Percentiles rank a stretch among this genome's conserved stretches.
Conservation (phyloP, 2,329 filamentous ascomycete species). For the Cladosporium sp. region DNA sequence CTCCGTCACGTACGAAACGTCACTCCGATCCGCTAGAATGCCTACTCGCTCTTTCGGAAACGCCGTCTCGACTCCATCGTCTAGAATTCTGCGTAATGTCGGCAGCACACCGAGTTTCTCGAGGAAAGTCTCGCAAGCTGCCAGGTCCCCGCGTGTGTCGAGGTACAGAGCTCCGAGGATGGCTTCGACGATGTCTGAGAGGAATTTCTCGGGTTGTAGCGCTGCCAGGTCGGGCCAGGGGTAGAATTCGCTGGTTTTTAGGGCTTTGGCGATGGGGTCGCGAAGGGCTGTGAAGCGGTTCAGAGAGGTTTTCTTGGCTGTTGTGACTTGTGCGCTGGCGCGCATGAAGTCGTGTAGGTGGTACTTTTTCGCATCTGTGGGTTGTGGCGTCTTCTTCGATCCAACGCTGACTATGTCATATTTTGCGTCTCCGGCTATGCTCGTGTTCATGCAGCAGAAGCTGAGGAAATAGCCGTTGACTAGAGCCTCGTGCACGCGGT, state of each 20-base stretch:
- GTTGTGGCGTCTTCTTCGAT: background rate
- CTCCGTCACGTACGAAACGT: conserved; percentile 48
- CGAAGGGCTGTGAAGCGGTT: conserved; percentile 48
- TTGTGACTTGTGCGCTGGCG: conserved; percentile 39
- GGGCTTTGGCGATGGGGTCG: conserved; percentile 43
- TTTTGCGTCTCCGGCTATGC: conserved; percentile 25
- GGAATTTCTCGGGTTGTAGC: conserved; percentile 67
- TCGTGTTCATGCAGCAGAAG: conserved; percentile 64
- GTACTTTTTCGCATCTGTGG: conserved; percentile 1
- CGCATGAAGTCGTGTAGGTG: conserved; percentile 30
- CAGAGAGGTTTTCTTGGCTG: conserved; percentile 42
- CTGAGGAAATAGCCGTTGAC: conserved; percentile 78
- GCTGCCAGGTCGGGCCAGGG: conserved; percentile 71
- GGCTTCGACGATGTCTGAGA: conserved; percentile 78
- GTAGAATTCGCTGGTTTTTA: conserved; percentile 53
- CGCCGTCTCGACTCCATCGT: conserved; percentile 48
- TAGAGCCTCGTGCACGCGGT: conserved; percentile 67
- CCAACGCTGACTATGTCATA: conserved; percentile 19
- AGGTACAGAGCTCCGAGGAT: conserved; percentile 79
- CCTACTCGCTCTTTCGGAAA: conserved; percentile 67
- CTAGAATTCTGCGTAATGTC: conserved; percentile 58
- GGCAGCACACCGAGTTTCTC: conserved; percentile 60
- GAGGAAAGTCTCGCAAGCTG: conserved; percentile 56
- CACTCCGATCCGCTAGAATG: conserved; percentile 48
- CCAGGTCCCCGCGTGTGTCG: conserved; percentile 62